Conservation (phyloP, 1,284 basidiomycete species). For the Pseudozyma tsukubaensis region DNA sequence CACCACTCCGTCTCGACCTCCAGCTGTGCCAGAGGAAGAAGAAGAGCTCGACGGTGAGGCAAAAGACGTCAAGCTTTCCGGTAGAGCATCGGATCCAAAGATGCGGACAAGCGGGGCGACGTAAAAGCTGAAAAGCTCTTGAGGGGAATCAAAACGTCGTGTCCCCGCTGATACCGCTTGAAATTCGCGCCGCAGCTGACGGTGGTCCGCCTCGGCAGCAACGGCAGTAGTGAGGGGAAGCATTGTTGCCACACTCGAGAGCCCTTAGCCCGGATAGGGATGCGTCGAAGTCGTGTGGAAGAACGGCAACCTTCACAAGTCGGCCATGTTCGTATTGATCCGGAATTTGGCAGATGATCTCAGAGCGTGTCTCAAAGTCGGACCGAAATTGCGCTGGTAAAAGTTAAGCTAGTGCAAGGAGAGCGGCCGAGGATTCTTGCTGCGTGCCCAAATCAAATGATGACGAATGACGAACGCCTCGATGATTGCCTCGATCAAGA, state of each 20-base stretch:
- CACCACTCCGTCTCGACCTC: neutral
- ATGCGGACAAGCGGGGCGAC: constrained; percentile 1
- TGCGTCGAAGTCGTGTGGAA: no score
- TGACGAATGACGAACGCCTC: no score
- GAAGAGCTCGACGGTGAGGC: neutral
- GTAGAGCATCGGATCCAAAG: constrained; percentile 6
- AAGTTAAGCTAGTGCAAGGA: no score
- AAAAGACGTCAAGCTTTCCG: neutral
- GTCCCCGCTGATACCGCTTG: neutral
- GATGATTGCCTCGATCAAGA: no score
- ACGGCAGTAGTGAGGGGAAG: neutral
- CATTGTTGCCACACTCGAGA: neutral
- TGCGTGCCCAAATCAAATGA: no score
- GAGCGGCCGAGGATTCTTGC: no score
- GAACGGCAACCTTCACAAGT: no score
- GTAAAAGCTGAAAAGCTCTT: constrained; percentile 4
- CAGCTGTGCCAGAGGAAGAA: neutral
- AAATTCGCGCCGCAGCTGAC: constrained; percentile 16
- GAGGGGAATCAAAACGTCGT: constrained; percentile 5
- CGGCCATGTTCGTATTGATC: no score
- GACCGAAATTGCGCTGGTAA: no score
- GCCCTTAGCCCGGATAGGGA: no score
- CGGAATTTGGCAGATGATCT: no score
- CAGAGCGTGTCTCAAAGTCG: no score
- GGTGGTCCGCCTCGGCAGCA: neutral